phyloP scores from a whole-genome alignment of 2,329 filamentous ascomycete species.

The Nothopassalora personata region DNA sequence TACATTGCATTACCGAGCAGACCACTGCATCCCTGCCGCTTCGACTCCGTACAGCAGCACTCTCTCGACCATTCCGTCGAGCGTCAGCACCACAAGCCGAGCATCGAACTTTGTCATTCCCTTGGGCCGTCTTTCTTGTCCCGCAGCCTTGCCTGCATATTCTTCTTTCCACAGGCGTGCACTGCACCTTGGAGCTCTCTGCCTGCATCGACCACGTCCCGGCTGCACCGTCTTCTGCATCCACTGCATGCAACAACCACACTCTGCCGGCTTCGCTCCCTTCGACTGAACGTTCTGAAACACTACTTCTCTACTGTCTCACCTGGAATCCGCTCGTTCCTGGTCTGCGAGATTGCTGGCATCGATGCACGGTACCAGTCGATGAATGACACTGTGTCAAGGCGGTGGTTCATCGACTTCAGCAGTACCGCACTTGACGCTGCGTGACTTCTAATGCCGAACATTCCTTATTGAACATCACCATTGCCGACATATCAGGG shows the following conservation, averaged over 20 bases:
- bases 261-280: background rate
- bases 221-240: background rate
- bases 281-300: background rate
- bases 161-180: background rate
- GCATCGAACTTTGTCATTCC: slow-evolving; percentile 1
- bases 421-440: background rate
- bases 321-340: background rate
- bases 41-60: background rate
- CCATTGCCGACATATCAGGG: background rate
- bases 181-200: background rate
- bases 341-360: background rate
- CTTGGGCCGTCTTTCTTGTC: background rate
- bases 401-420: background rate
- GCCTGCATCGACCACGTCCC: slow-evolving; percentile 1
- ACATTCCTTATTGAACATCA: slow-evolving; percentile 3
- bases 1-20: slow-evolving; percentile 10
- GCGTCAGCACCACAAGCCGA: slow-evolving; percentile 9
- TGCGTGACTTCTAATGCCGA: slow-evolving; percentile 3
- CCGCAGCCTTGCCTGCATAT: slow-evolving; percentile 3
- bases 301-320: background rate
- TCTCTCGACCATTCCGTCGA: slow-evolving; percentile 1
- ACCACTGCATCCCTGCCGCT: slow-evolving; percentile 3
- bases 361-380: slow-evolving; percentile 1
- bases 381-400: background rate
- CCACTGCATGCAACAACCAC: slow-evolving; percentile 3